Base-by-base conservation (phyloP, 1,284 basidiomycete species). In the Exobasidium cylindrosporum region DNA sequence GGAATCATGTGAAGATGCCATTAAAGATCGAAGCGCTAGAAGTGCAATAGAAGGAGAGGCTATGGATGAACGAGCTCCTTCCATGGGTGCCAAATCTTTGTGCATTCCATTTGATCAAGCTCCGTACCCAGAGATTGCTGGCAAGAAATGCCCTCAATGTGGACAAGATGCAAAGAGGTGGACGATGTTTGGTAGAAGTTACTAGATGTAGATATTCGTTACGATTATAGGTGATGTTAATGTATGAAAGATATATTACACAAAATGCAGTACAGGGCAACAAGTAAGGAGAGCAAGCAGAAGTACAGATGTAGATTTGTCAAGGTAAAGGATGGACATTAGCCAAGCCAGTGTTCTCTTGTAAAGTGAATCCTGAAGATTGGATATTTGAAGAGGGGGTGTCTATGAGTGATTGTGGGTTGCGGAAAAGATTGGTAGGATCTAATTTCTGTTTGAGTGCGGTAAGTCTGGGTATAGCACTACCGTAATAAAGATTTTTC, bases 1-100 rank as follows among this genome's bases (percentile, higher is more conserved):
- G 49, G 91, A 92, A 80, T 86, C 84, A 49, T 99, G 96, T 81
- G 95, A 99, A 82, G 95, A 98, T 82, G 91, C 92, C 76, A 96
- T 99, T 85, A 98, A 99, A 85, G 92, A 97, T 77, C 85, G 91
- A 68, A 91, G 88, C 78, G 91, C 87, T 40, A 84, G 87, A 80
- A 17, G 11, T 40, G 69, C 62, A 14, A 50, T 53, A 3, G 63
- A 54, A 24, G 50, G 21, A 4, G 60, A 61, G 3, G 76, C 71
- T 21, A 69, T 72, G 58, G 77, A 89, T 24, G 91, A 92, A 79
- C 88, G 91, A 35, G 94, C 94, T 23, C 96, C 95, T 0, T 95
- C 92, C n/a, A 93, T 95, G 32, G 95, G 95, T 57, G 96, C 96
- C 66, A 99, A 99, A 82, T 93, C 92, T 4, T 87, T 99, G 11